Percentiles rank a stretch among this genome's conserved stretches.
These are phyloP conservation scores for Cyberlindnera misumaiensis DNA, from an alignment of 805 yeast genomes.

Conservation along the genomic window DNA sequence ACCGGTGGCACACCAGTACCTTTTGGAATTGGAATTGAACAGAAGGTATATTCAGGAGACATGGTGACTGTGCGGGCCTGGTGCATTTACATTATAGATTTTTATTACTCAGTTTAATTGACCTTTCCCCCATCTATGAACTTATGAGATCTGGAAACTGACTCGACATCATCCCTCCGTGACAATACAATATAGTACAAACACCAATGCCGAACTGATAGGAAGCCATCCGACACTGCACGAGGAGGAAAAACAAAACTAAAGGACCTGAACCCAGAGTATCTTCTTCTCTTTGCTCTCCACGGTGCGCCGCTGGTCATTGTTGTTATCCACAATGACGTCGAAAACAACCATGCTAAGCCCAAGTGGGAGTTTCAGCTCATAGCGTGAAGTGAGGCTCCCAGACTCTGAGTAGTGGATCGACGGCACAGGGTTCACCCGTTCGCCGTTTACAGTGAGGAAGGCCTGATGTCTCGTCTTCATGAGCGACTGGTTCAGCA, in stretches of 20 bases:
- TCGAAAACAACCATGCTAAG: constrained; percentile 37
- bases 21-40: constrained; percentile 52
- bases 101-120: not conserved
- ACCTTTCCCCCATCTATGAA: not conserved
- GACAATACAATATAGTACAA: no score
- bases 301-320: constrained; percentile 18
- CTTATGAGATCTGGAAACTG: no score
- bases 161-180: no score
- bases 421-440: constrained; percentile 36
- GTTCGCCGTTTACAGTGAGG: constrained; percentile 38
- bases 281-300: constrained; percentile 26
- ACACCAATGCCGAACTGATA: no score
- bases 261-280: constrained; percentile 34
- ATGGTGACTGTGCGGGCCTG: constrained; percentile 45
- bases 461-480: constrained; percentile 32
- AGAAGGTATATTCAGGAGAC: constrained; percentile 81
- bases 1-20: constrained; percentile 41
- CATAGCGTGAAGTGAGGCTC: constrained; percentile 31
- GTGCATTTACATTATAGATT: not conserved
- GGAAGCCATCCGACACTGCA: not conserved
- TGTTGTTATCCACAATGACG: constrained; percentile 25
- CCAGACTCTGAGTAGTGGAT: constrained; percentile 30
- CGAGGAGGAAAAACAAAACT: not conserved
- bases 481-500: constrained; percentile 35
- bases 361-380: constrained; percentile 40